Evolutionary conservation across 345 rosid genomes (phyloP), one percentile per base, ranked within the genome.

Genomic region (Populus nigra): DNA sequence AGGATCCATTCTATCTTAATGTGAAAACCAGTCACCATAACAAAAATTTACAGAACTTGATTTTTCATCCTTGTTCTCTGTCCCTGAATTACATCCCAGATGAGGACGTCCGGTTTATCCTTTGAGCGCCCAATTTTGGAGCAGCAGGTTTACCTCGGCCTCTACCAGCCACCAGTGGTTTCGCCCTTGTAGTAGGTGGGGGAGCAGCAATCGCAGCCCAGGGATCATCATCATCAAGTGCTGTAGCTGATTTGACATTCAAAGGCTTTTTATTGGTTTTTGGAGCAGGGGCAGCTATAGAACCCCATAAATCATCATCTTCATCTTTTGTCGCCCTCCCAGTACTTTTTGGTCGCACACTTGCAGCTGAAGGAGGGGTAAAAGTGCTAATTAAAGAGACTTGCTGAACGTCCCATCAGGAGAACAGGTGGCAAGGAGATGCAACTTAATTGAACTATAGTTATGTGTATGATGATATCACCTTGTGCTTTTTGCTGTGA

Each of bases 201-300:
- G 99, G 98, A 83, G 99, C 98, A 63, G 99, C 99, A 59, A 93
- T 92, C 61, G 98, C 88, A 47, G 97, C 93, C 98, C 98, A 96
- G 4, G 97, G 97, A 69, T 96, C 99, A 71, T 92, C 91, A 61
- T 91, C 94, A 35, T 90, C 90, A 61, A 83, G 73, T 35, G 86
- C 43, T 53, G 83, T 83, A 50, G 92, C 75, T 71, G 89, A 1
- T 81, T 88, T 96, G 55, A 83, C 83, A 80, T 85, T 93, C 87
- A 92, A 83, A 41, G 97, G 88, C 82, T 85, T 92, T 35, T 93
- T 91, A 39, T 86, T 29, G 11, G 91, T 86, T 80, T 84, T 90
- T 33, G 99, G 98, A 22, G 88, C 83, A 74, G 98, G 89, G 22
- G 97, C 96, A 62, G 99, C 98, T 66, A 96, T 89, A 43, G 99